Base-by-base conservation (phyloP, 2,329 filamentous ascomycete genomes). In the Xylogone sp. region DNA sequence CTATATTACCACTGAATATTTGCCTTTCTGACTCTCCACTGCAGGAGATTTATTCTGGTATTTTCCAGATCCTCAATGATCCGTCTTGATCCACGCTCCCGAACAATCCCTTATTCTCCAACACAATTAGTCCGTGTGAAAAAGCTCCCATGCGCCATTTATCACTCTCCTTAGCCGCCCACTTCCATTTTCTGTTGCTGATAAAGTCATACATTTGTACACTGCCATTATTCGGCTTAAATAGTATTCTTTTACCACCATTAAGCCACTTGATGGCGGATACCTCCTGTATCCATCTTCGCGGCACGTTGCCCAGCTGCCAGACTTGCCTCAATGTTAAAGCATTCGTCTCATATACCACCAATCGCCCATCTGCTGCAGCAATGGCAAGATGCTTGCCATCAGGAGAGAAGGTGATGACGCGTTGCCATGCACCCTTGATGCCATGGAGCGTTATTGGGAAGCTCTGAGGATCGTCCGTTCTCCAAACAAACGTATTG, bases 161-260 rank as follows among this genome's bases (percentile, higher is more conserved):
- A 21, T 39, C 16, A n/a, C 21, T 42, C 8, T 22, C 46, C 9
- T n/a, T 13, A 13, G 27, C 27, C 27, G 27, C 27, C 27, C 27
- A 42, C 16, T 48, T 29, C 29, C 31, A 48, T 42, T 48, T 48
- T n/a, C 16, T 12, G 12, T 48, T 48, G 18, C n/a, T 21, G 10
- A 8, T 12, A 42, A 48, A 48, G 18, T 48, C 46, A 42, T 48
- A 48, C 4, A 42, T 21, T 18, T 48, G 18, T 8, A 48, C 21
- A 21, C 29, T 42, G 19, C 46, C 46, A n/a, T 48, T 34, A 21
- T 12, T 42, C 10, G 29, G 34, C 16, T 42, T 48, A 16, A 48
- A 46, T 22, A 46, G 13, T 6, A 46, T 10, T 19, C 27, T 46
- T 16, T 29, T 46, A 13, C 44, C 44, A 24, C 18, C 44, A 21